Evolutionary conservation across 257 asterid species (phyloP).

Genomic region (Cynanchum wilfordii): DNA sequence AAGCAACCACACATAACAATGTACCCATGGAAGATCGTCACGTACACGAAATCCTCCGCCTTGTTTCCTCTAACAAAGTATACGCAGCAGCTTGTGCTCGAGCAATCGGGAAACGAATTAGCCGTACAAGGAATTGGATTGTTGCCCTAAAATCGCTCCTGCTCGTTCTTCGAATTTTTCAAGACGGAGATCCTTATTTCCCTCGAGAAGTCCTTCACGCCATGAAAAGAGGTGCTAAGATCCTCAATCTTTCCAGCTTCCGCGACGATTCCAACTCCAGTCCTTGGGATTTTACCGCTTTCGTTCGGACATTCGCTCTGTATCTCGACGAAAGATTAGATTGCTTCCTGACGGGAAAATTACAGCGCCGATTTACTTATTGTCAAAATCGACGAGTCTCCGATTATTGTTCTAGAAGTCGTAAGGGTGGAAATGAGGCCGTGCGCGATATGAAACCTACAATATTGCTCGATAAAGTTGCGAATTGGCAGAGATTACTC

Average conservation of each 20-base stretch:
- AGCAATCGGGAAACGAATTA: constrained; percentile 72
- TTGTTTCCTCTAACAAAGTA: constrained; percentile 58
- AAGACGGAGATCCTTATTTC: constrained; percentile 85
- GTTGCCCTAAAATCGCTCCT: constrained; percentile 67
- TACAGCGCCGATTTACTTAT: constrained; percentile 45
- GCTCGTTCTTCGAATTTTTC: constrained; percentile 78
- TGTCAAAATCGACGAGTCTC: constrained; percentile 14
- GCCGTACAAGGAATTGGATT: constrained; percentile 81
- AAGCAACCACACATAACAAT: constrained; percentile 77
- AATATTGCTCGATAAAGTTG: constrained; percentile 63
- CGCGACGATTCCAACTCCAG: constrained; percentile 74
- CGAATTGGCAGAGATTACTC: constrained; percentile 66
- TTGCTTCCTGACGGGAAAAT: constrained; percentile 71
- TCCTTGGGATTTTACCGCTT: constrained; percentile 85
- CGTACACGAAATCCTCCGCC: constrained; percentile 44
- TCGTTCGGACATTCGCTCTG: constrained; percentile 75
- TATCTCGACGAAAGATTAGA: constrained; percentile 79
- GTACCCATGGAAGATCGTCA: constrained; percentile 61
- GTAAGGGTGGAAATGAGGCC: constrained; percentile 37
- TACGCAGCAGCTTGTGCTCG: constrained; percentile 76
- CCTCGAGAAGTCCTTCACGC: constrained; percentile 86
- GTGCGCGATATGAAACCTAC: constrained; percentile 65
- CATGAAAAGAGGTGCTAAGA: constrained; percentile 75
- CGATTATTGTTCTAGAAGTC: constrained; percentile 18
- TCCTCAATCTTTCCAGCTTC: constrained; percentile 62